Evolutionary conservation across 352 stramenopile genomes (phyloP), one percentile per base, ranked within the genome.

Genomic region (Globisporangium paroecandrum): DNA sequence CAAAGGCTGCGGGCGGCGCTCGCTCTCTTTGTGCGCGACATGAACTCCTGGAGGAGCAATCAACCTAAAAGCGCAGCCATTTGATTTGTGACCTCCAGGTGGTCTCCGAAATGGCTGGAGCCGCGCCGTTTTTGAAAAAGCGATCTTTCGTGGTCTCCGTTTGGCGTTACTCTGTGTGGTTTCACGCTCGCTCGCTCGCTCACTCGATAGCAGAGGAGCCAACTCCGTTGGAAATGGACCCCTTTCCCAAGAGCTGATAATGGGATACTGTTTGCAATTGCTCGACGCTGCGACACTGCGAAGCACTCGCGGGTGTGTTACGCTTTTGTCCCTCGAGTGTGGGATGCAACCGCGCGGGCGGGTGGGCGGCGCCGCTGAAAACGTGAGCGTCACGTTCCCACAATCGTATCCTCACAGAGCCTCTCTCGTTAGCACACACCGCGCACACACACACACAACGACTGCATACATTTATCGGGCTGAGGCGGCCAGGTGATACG

Each of bases 371-470:
- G 55, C 15, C 6, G 3, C 29, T 43, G 55, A n/a, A 36, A 60
- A 24, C 29, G 29, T 60, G 55, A 60, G 55, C 55, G 7, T n/a
- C 55, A 36, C 55, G 55, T 60, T 22, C 27, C 8, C 9, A 60
- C 55, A 18, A 60, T 13, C 9, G 10, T 29, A 27, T 15, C 8
- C 47, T 27, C 20, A n/a, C 53, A 58, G 29, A 7, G 18, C 10
- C 25, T 58, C 53, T 9, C 12, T 58, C 53, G 2, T 15, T 43
- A 20, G 0, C 43, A 22, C 32, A 38, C 32, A 10, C 32, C 32
- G 32, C 32, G 4, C 32, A 38, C 32, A 38, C 43, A 51, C 32
- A 36, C 32, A 38, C 18, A 51, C 43, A 49, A 6, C 41, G 15
- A 9, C 41, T 49, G 15, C 41, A 49, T 49, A 49, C 15, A 20